phyloP scores from a whole-genome alignment of 1,284 basidiomycete species.

The Ustilago loliicola region DNA sequence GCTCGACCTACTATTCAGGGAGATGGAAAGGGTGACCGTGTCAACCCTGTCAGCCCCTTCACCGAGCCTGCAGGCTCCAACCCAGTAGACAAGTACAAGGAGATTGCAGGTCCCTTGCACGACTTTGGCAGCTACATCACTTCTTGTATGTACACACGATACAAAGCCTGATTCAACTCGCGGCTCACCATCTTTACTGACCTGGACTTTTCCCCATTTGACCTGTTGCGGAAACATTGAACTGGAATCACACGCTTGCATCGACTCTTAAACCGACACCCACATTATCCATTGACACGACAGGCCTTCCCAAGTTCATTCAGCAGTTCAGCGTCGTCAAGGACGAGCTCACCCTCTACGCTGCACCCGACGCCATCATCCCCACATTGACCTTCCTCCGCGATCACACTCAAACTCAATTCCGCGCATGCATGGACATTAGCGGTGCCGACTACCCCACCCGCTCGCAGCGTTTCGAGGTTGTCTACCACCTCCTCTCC shows the following conservation, averaged over 20 bases:
- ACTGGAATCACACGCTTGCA: no score
- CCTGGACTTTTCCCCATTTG: neutral
- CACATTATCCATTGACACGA: neutral
- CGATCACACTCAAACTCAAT: conserved; percentile 96
- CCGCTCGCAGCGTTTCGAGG: conserved; percentile 92
- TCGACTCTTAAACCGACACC: neutral
- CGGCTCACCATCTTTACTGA: neutral
- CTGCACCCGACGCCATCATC: conserved; percentile 84
- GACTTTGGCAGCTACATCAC: conserved; percentile 69
- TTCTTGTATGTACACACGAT: conserved; percentile 55
- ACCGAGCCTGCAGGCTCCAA: conserved; percentile 63
- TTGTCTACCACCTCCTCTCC: conserved; percentile 95
- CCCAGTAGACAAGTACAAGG: conserved; percentile 59
- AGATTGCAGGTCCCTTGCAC: conserved; percentile 59
- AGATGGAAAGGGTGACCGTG: conserved; percentile 62
- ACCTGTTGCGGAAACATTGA: no score
- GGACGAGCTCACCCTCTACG: conserved; percentile 93
- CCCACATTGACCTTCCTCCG: conserved; percentile 92
- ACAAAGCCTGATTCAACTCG: neutral
- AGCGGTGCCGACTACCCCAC: conserved; percentile 96
- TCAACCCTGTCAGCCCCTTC: conserved; percentile 63
- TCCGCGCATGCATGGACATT: conserved; percentile 92
- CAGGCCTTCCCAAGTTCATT: conserved; percentile 68
- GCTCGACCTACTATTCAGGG: conserved; percentile 40
- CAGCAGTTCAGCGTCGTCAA: conserved; percentile 76